phyloP scores from a whole-genome alignment of 305 asterid genomes.

The Rubia balearica region DNA sequence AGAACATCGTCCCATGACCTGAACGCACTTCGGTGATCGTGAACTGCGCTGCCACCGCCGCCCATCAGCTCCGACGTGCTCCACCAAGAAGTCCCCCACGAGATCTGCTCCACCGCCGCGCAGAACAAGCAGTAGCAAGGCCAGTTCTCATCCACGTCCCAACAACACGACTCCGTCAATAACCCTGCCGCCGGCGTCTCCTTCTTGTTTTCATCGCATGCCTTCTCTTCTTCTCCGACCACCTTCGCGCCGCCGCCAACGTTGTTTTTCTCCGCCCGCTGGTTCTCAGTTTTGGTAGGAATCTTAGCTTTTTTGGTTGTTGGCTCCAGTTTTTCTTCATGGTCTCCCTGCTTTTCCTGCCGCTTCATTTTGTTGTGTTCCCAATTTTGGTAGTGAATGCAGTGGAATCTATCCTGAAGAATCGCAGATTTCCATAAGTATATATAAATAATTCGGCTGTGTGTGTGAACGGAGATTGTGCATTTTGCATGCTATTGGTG shows the following conservation, averaged over 20 bases:
- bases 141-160: background rate
- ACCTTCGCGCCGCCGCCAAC: background rate
- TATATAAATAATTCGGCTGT: background rate
- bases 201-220: background rate
- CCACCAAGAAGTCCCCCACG: constrained; percentile 49
- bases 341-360: constrained; percentile 2
- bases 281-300: background rate
- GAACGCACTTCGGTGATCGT: constrained; percentile 9
- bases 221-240: background rate
- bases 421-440: background rate
- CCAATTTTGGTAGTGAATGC: background rate
- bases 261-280: background rate
- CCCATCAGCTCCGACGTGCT: constrained; percentile 28
- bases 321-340: constrained; percentile 2
- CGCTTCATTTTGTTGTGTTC: constrained; percentile 12
- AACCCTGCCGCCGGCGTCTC: background rate
- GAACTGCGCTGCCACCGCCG: constrained; percentile 22
- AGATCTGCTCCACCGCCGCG: constrained; percentile 41
- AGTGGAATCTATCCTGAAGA: background rate
- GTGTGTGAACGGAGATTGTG: background rate
- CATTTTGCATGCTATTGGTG: background rate
- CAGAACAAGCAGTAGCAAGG: constrained; percentile 19
- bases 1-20: constrained; percentile 27
- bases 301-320: constrained; percentile 1
- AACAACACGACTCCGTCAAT: background rate